These are phyloP conservation scores for Yamadazyma trypodendri DNA, from an alignment of 1,139 yeast genomes.

Conservation along the genomic window DNA sequence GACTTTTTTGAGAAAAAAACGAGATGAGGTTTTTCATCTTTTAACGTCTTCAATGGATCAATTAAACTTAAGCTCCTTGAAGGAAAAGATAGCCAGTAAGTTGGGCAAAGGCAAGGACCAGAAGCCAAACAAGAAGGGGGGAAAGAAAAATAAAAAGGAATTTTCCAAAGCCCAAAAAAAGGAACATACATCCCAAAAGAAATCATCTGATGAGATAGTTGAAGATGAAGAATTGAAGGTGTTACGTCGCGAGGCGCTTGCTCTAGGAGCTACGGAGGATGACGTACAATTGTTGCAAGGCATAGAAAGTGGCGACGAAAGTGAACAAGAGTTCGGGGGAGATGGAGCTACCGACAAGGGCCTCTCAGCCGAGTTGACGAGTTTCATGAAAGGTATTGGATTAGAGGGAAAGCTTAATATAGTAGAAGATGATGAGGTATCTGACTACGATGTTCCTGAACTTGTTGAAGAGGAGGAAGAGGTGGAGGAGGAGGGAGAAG, in stretches of 20 bases:
- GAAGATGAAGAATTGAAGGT: constrained; percentile 29
- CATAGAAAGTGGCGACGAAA: constrained; percentile 53
- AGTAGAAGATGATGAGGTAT: constrained; percentile 27
- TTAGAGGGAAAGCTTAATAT: constrained; percentile 34
- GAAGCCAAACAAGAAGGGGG: constrained; percentile 19
- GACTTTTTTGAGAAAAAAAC: constrained; percentile 8
- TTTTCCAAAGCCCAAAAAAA: constrained; percentile 8
- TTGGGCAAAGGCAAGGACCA: constrained; percentile 24
- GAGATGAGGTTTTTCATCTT: constrained; percentile 11
- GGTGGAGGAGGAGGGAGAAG: constrained; percentile 18
- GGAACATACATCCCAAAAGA: constrained; percentile 12
- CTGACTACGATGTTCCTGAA: constrained; percentile 31
- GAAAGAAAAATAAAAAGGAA: constrained; percentile 17
- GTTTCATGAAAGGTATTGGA: constrained; percentile 71
- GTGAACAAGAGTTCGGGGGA: constrained; percentile 60
- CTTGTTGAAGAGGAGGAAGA: constrained; percentile 27
- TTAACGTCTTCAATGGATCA: constrained; percentile 27
- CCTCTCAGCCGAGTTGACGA: constrained; percentile 57
- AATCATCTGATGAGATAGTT: constrained; percentile 12
- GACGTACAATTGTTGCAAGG: constrained; percentile 56
- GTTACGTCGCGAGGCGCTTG: constrained; percentile 66
- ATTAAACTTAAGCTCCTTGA: constrained; percentile 51
- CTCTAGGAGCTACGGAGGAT: constrained; percentile 66
- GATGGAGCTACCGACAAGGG: constrained; percentile 38
- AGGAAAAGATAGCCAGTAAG: constrained; percentile 55